Conservation (phyloP, 306 rosid genomes). For the Prinsepia uniflora region DNA sequence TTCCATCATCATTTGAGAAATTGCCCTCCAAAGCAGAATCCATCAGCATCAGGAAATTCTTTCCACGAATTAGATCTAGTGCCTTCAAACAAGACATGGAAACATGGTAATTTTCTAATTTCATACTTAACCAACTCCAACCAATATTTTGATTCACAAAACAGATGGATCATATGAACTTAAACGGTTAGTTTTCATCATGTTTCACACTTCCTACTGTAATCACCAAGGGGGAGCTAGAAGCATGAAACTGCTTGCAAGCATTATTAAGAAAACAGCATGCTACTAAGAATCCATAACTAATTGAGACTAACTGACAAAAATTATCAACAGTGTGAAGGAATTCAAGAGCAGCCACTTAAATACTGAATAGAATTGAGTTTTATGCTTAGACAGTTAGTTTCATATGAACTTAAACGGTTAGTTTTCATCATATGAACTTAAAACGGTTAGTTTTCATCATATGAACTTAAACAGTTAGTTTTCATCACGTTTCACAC, state of each 20-base stretch:
- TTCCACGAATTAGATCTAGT: constrained; percentile 87
- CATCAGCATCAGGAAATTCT: constrained; percentile 90
- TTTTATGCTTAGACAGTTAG: background rate
- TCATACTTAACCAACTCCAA: background rate
- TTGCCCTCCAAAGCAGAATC: constrained; percentile 94
- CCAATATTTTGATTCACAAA: background rate
- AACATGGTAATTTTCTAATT: background rate
- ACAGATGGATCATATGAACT: background rate
- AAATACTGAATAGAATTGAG: background rate
- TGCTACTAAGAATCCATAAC: background rate
- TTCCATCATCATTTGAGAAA: constrained; percentile 93
- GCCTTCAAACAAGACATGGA: constrained; percentile 47
- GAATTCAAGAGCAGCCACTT: background rate
- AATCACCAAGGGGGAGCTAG: background rate
- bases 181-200: background rate
- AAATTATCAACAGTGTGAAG: background rate
- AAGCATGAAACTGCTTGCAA: background rate
- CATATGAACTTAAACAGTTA: background rate
- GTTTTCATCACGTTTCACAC: background rate
- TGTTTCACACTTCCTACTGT: background rate
- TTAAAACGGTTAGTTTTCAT: too few species aligned
- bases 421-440: too few species aligned
- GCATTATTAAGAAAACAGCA: background rate
- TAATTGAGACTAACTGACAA: background rate
- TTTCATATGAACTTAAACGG: too few species aligned